phyloP scores from a whole-genome alignment of 164 flowering plant species.

The Buxus sempervirens region DNA sequence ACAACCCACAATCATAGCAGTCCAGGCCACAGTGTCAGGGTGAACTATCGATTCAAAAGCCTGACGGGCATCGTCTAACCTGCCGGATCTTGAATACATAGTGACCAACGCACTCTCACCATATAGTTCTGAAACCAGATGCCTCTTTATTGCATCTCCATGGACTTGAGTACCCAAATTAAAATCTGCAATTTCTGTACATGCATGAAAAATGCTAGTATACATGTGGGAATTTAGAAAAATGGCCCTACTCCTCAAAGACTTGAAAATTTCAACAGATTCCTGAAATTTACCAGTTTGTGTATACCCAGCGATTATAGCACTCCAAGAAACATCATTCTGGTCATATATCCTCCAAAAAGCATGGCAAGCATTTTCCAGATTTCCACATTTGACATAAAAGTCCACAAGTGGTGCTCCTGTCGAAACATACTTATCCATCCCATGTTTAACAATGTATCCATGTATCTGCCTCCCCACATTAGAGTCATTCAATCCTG shows the following conservation, averaged over 20 bases:
- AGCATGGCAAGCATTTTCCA: slow-evolving; percentile 35
- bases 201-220: slow-evolving; percentile 49
- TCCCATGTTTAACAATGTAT: slow-evolving; percentile 32
- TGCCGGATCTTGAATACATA: slow-evolving; percentile 59
- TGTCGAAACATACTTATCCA: slow-evolving; percentile 39
- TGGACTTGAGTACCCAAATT: slow-evolving; percentile 46
- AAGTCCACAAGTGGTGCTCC: slow-evolving; percentile 63
- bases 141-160: slow-evolving; percentile 57
- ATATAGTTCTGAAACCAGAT: slow-evolving; percentile 33
- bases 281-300: slow-evolving; percentile 40
- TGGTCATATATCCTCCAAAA: slow-evolving; percentile 44
- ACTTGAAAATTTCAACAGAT: slow-evolving; percentile 27
- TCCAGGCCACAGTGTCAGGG: slow-evolving; percentile 58
- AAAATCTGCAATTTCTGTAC: slow-evolving; percentile 43
- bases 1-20: slow-evolving; percentile 49
- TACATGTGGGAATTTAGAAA: slow-evolving; percentile 38
- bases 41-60: slow-evolving; percentile 37
- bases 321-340: slow-evolving; percentile 59
- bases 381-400: slow-evolving; percentile 42
- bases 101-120: slow-evolving; percentile 60
- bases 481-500: slow-evolving; percentile 22
- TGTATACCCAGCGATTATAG: slow-evolving; percentile 41
- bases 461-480: slow-evolving; percentile 49
- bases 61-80: slow-evolving; percentile 38
- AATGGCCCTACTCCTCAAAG: slow-evolving; percentile 25